Evolutionary conservation across 83 land plant genomes (phyloP), one percentile per base, ranked within the genome.

Genomic region (Thuja plicata): DNA sequence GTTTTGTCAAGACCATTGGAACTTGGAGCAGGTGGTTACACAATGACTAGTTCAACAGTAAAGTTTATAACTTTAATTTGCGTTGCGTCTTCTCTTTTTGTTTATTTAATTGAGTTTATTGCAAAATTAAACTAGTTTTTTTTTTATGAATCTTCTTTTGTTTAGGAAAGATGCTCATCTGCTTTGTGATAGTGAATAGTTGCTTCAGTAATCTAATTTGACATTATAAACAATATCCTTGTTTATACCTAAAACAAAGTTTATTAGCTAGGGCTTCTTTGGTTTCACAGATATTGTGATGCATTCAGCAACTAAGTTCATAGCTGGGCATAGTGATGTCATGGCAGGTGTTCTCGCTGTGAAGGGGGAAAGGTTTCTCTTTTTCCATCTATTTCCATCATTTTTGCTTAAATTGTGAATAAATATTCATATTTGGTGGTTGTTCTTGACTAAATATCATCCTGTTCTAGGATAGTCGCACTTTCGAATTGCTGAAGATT

Each of bases 221-320:
- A 66, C 24, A 2, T 41, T 15, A 24, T 34, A 48, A 48, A 84
- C 86, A 48, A 11, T 48, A 71, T 16, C 55, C 11, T 81, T 35
- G 21, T 9, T 5, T 46, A 34, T 85, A 52, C 45, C 57, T 79
- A 21, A 38, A 34, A 55, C 57, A 15, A 27, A 40, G 34, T 66
- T 21, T 35, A 48, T 89, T 86, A 76, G 21, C 10, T 12, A 12
- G 48, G n/a, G 35, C 37, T 11, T 41, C 73, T 82, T 30, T 86
- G 21, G 60, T 37, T 71, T 79, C 89, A 55, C 97, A 98, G 99
- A 98, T 90, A 98, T 98, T 88, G 99, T 97, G 57, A 98, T 98
- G 99, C 97, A 97, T 90, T 98, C 99, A 8, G 99, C 98, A 34
- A 98, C 99, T 41, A 98, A 98, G 88, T 98, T 98, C 82, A 97